Base-by-base conservation (phyloP, 2,329 filamentous ascomycete species). In the Pseudocercospora ulei region DNA sequence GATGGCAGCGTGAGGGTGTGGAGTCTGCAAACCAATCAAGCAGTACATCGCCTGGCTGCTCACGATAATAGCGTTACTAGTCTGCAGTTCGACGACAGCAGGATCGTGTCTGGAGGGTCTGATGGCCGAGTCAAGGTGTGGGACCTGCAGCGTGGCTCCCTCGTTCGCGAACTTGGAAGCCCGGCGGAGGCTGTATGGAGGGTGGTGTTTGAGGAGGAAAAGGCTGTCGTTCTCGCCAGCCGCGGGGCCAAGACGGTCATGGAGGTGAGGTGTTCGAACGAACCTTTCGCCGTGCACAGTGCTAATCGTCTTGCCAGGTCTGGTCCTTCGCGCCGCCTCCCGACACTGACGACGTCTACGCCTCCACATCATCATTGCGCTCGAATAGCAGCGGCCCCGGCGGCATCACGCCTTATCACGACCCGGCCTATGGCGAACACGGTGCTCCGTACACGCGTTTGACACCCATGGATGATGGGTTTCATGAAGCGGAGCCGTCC, bases 1-100 rank as follows among this genome's bases (percentile, higher is more conserved):
- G 90, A 98, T 60, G 90, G 90, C 14, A 94, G 86, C 12, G 90
- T 98, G 34, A 75, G 92, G 37, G 87, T 98, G 14, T 98, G 90
- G 90, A 95, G 87, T 17, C 66, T 98, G 46, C 79, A 86, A 52
- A 83, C 80, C 51, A 92, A 88, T 72, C 80, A 80, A 44, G 82
- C 90, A 0, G 94, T 98, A 44, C 90, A 98, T 65, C 78, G 90
- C 29, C 71, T 98, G 35, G 90, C 90, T 25, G 90, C 90, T 3
- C 90, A 98, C 60, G 90, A 98, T 62, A 98, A 98, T 62, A 95
- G 87, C 59, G 90, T 98, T 37, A 98, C 90, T 1, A 95, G 86
- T 61, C 68, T 98, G 51, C 90, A 98, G 58, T 98, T 98, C 59
- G 90, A 98, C 56, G 87, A 95, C 57, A 87, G 82, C 14, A 76